Conservation (phyloP, 1,284 basidiomycete species). For the Puccinia sorghi region DNA sequence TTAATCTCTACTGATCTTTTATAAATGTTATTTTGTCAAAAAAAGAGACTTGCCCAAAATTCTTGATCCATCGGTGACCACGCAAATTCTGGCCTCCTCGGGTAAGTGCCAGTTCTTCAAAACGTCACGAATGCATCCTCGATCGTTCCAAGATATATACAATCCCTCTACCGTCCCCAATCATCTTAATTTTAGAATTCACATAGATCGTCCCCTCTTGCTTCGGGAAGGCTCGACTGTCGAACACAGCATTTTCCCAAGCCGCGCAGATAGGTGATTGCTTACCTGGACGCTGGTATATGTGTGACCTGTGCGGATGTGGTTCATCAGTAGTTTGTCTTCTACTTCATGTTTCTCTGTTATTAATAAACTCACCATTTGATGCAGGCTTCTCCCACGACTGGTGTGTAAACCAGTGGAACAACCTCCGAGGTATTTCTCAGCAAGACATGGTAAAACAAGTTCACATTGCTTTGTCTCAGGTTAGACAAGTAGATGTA, state of each 20-base stretch:
- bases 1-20: background rate
- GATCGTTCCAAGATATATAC: slow-evolving; percentile 82
- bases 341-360: background rate
- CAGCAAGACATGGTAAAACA: slow-evolving; percentile 49
- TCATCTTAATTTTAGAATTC: background rate
- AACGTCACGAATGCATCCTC: slow-evolving; percentile 71
- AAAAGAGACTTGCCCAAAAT: slow-evolving; percentile 69
- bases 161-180: slow-evolving; percentile 40
- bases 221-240: background rate
- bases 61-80: slow-evolving; percentile 83
- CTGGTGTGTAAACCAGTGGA: slow-evolving; percentile 48
- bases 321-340: background rate
- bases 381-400: slow-evolving; percentile 50
- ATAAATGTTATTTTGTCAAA: background rate
- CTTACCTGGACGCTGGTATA: slow-evolving; percentile 49
- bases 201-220: background rate
- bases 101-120: slow-evolving; percentile 74
- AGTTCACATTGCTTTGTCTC: slow-evolving; percentile 47
- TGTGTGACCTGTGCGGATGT: slow-evolving; percentile 39
- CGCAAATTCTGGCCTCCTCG: slow-evolving; percentile 74
- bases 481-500: slow-evolving; percentile 48
- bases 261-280: background rate
- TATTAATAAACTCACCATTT: slow-evolving; percentile 21
- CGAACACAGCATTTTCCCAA: background rate
- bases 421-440: slow-evolving; percentile 48